Base-by-base conservation (phyloP, 139 green algal species). In the Micractinium conductrix region DNA sequence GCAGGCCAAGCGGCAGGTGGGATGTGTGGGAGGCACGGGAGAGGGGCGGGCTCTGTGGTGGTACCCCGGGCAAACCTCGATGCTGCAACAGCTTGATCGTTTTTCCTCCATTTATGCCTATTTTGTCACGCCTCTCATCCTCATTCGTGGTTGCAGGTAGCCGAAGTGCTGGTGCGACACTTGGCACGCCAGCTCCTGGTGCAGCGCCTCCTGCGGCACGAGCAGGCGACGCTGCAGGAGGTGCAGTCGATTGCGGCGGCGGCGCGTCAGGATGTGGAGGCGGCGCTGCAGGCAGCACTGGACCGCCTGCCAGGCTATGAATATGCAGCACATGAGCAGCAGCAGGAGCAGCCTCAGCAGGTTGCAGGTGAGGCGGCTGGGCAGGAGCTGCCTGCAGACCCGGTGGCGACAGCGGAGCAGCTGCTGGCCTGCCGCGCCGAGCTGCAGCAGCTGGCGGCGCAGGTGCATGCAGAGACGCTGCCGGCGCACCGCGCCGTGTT, bases 301-400 rank as follows among this genome's bases (percentile, higher is more conserved):
- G 74, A 87, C 69, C 80, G 87, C 22, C 58, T 90, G 55, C 83
- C 76, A 8, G 40, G 55, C 10, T 82, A 73, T 6, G n/a, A 17
- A 69, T 50, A 35, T 50, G 74, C 50, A 70, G 65, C 8, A 48
- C 60, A 43, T 6, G 42, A 35, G 74, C 50, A 42, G 67, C 78
- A 53, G 62, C 42, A 55, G 42, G 33, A 58, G 75, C 53, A 71
- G 58, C 4, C 8, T n/a, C 28, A 26, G 0, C 37, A 38, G 70
- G n/a, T n/a, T n/a, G n/a, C n/a, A n/a, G n/a, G n/a, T n/a, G n/a
- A n/a, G n/a, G n/a, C n/a, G n/a, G n/a, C n/a, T n/a, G n/a, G 40
- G 26, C 9, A 78, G 19, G 40, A n/a, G 0, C 42, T 35, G 42
- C 33, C 45, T 16, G 35, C 19, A 17, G 60, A 72, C 16, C 30